Conservation (phyloP, 1,139 yeast genomes). For the Diutina rugosa region DNA sequence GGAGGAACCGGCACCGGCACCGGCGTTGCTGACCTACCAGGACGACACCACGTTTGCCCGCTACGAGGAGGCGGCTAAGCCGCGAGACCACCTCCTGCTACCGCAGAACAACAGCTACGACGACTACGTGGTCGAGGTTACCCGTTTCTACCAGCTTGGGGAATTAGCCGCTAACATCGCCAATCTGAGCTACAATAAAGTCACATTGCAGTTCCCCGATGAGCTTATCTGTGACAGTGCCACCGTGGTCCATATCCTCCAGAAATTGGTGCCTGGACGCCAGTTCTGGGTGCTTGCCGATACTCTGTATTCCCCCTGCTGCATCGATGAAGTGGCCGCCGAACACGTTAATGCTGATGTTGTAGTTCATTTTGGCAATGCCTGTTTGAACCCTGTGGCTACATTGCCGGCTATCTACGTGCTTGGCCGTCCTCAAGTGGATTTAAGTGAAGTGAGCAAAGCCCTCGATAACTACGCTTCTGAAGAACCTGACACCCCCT, state of each 20-base stretch:
- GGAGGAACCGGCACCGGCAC: slow-evolving; percentile 19
- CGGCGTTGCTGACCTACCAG: slow-evolving; percentile 48
- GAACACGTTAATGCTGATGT: slow-evolving; percentile 81
- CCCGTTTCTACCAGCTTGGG: slow-evolving; percentile 39
- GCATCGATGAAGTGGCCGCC: slow-evolving; percentile 95
- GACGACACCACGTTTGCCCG: slow-evolving; percentile 38
- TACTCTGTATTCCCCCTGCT: slow-evolving; percentile 89
- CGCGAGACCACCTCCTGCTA: slow-evolving; percentile 17
- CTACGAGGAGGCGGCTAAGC: slow-evolving; percentile 15
- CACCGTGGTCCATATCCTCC: slow-evolving; percentile 42
- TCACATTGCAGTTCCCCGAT: slow-evolving; percentile 91
- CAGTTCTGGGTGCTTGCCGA: slow-evolving; percentile 77
- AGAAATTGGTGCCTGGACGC: slow-evolving; percentile 11
- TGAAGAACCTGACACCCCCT: slow-evolving; percentile 17
- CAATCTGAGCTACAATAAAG: slow-evolving; percentile 22
- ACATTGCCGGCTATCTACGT: slow-evolving; percentile 65
- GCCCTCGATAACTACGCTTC: slow-evolving; percentile 19
- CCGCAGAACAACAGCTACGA: slow-evolving; percentile 12
- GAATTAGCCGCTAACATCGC: slow-evolving; percentile 22
- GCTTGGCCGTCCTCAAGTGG: slow-evolving; percentile 53
- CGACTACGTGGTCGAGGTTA: slow-evolving; percentile 19
- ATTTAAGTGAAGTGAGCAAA: slow-evolving; percentile 17
- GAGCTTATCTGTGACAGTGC: slow-evolving; percentile 66
- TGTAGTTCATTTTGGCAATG: slow-evolving; percentile 89
- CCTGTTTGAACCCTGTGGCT: slow-evolving; percentile 73